Evolutionary conservation across 2,329 filamentous ascomycete species (phyloP).

Genomic region (Penicillium sp.): DNA sequence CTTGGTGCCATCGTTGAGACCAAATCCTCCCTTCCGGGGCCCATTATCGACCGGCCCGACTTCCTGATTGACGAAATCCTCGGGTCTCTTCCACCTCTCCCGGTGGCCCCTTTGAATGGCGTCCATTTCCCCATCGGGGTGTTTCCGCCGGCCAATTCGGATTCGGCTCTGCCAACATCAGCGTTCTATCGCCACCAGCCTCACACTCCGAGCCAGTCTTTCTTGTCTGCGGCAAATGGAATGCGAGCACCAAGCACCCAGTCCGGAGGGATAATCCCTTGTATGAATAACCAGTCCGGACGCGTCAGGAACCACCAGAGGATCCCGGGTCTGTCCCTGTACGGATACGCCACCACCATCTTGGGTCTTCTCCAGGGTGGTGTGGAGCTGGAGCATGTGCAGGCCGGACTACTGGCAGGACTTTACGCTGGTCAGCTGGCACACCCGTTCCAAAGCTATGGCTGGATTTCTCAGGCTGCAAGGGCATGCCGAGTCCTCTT

Average conservation of each 20-base stretch:
- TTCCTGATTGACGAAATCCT: slow-evolving; percentile 31
- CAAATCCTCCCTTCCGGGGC: slow-evolving; percentile 51
- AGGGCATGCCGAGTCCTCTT: slow-evolving; percentile 68
- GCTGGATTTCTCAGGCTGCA: slow-evolving; percentile 63
- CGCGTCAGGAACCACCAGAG: slow-evolving; percentile 69
- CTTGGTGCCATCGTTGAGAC: slow-evolving; percentile 75
- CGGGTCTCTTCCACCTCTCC: slow-evolving; percentile 14
- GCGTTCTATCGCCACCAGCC: slow-evolving; percentile 19
- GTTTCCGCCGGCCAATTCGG: slow-evolving; percentile 29
- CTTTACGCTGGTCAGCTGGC: slow-evolving; percentile 87
- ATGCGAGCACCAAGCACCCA: slow-evolving; percentile 8
- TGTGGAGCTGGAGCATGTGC: slow-evolving; percentile 77
- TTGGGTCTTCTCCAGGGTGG: slow-evolving; percentile 79
- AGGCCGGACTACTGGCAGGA: slow-evolving; percentile 79
- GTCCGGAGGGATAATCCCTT: slow-evolving; percentile 10
- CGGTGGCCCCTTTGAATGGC: neutral
- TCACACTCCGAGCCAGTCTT: slow-evolving; percentile 12
- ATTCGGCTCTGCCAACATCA: slow-evolving; percentile 21
- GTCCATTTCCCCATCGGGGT: slow-evolving; percentile 17
- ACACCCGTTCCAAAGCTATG: slow-evolving; percentile 80
- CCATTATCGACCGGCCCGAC: slow-evolving; percentile 48
- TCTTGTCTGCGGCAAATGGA: slow-evolving; percentile 15
- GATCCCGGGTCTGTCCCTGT: slow-evolving; percentile 87
- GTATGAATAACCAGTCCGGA: slow-evolving; percentile 18
- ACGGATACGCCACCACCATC: slow-evolving; percentile 81